Conservation (phyloP, 1,284 basidiomycete species). For the Ustilago lituana region DNA sequence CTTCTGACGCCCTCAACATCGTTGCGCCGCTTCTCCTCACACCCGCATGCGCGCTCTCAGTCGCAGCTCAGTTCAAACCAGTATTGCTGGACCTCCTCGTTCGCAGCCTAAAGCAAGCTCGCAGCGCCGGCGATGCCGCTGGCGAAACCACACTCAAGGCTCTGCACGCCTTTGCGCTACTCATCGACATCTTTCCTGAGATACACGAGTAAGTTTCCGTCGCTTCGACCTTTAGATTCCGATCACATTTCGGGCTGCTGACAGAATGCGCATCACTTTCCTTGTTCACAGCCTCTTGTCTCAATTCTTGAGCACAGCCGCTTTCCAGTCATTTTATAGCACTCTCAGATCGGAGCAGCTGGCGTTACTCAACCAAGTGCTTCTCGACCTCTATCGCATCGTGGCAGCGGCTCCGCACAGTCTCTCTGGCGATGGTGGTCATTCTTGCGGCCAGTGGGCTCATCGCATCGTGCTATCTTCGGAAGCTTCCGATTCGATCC, state of each 20-base stretch:
- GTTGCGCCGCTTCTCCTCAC: conserved; percentile 59
- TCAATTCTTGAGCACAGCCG: conserved; percentile 26
- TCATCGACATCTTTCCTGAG: conserved; percentile 58
- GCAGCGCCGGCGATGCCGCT: conserved; percentile 9
- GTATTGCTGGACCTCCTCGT: conserved; percentile 62
- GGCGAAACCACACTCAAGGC: conserved; percentile 13
- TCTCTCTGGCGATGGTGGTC: conserved; percentile 9
- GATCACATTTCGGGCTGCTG: too few relatives aligned
- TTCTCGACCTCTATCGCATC: conserved; percentile 34
- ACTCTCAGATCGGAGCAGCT: conserved; percentile 2
- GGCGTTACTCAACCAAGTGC: conserved; percentile 28
- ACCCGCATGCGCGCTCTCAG: conserved; percentile 48
- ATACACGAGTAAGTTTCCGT: too few relatives aligned
- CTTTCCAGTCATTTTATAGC: conserved; percentile 29
- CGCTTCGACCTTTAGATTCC: too few relatives aligned
- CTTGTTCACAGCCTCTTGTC: too few relatives aligned
- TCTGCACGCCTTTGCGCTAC: conserved; percentile 23
- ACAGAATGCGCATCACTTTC: too few relatives aligned
- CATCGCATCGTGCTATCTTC: conserved; percentile 25
- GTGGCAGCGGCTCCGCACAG: conserved; percentile 16
- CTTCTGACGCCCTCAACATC: conserved; percentile 42
- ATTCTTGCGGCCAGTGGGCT: conserved; percentile 18
- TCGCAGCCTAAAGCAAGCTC: conserved; percentile 39
- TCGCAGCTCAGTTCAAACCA: conserved; percentile 61
- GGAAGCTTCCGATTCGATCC: conserved; percentile 6